Percentiles rank a stretch among this genome's conserved stretches.
phyloP scores from a whole-genome alignment of 257 asterid genomes.

The Plantago elongata region DNA sequence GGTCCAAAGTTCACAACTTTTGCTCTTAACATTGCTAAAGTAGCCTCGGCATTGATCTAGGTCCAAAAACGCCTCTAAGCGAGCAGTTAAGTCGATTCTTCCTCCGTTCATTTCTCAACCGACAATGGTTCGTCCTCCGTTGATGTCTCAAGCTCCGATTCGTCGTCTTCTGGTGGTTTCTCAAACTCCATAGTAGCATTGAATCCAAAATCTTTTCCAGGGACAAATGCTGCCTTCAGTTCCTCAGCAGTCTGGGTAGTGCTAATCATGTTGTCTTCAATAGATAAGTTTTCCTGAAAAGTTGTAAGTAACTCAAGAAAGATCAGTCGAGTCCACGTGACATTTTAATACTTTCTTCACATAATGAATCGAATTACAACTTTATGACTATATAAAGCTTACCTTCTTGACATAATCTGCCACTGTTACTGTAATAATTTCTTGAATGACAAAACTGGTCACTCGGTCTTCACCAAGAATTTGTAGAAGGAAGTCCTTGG shows the following conservation, averaged over 20 bases:
- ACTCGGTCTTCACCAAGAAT: slow-evolving; percentile 79
- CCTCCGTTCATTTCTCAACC: slow-evolving; percentile 37
- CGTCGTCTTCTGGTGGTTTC: slow-evolving; percentile 26
- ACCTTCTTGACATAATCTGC: slow-evolving; percentile 71
- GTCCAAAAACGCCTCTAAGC: not conserved
- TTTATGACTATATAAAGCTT: slow-evolving; percentile 24
- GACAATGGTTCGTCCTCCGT: slow-evolving; percentile 18
- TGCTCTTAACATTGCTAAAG: too few relatives aligned
- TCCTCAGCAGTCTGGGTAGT: slow-evolving; percentile 70
- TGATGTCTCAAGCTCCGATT: slow-evolving; percentile 1
- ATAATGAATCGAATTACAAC: not conserved
- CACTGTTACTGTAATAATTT: slow-evolving; percentile 56
- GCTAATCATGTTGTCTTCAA: slow-evolving; percentile 63
- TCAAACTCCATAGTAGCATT: slow-evolving; percentile 64
- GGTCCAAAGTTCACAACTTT: too few relatives aligned
- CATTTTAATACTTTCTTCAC: too few relatives aligned
- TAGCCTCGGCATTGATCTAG: not conserved
- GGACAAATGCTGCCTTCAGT: slow-evolving; percentile 47
- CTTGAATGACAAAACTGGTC: slow-evolving; percentile 59
- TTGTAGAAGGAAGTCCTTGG: slow-evolving; percentile 59
- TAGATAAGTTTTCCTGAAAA: slow-evolving; percentile 59
- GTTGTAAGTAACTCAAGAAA: not conserved
- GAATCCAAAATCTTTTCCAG: slow-evolving; percentile 73
- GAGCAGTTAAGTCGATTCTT: slow-evolving; percentile 9
- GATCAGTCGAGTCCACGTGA: not conserved